A percentile compares a stretch with the other conserved stretches of the same genome.
Evolutionary conservation across 371 early-diverging fungal species (phyloP).

Genomic region (Fennellomyces sp.): DNA sequence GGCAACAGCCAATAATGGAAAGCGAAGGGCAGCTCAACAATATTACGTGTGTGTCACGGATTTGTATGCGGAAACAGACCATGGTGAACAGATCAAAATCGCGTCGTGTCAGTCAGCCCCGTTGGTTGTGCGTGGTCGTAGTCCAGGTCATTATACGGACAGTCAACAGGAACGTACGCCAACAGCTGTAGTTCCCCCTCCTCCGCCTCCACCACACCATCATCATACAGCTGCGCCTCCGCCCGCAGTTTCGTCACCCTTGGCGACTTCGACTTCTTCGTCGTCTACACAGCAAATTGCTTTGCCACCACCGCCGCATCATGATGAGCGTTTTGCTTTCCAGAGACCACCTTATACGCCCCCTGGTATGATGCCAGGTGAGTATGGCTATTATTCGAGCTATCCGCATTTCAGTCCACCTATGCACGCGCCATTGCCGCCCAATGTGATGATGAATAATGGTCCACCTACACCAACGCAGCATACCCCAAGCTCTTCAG

Average conservation of each 20-base stretch:
- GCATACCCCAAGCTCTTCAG: slow-evolving; percentile 18
- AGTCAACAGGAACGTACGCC: slow-evolving; percentile 29
- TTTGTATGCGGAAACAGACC: slow-evolving; percentile 60
- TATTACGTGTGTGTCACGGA: slow-evolving; percentile 70
- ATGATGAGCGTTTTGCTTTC: slow-evolving; percentile 17
- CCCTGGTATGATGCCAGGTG: slow-evolving; percentile 20
- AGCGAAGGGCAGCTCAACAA: slow-evolving; percentile 81
- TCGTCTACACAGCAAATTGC: slow-evolving; percentile 1
- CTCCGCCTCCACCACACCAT: slow-evolving; percentile 1
- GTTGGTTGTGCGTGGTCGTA: slow-evolving; percentile 84
- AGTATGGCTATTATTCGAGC: slow-evolving; percentile 11
- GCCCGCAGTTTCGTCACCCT: background rate
- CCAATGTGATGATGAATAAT: slow-evolving; percentile 21
- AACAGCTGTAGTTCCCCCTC: background rate
- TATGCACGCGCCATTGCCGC: slow-evolving; percentile 13
- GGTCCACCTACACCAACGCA: slow-evolving; percentile 23
- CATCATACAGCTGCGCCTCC: background rate
- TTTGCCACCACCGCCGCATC: slow-evolving; percentile 10
- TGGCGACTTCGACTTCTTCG: background rate
- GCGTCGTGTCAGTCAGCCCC: slow-evolving; percentile 71
- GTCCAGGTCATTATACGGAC: slow-evolving; percentile 84
- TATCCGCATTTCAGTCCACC: slow-evolving; percentile 14
- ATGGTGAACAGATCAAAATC: slow-evolving; percentile 47
- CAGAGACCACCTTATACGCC: slow-evolving; percentile 21
- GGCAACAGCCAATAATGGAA: slow-evolving; percentile 87